phyloP scores from a whole-genome alignment of 495 filamentous ascomycete species.

The Podospora conica region DNA sequence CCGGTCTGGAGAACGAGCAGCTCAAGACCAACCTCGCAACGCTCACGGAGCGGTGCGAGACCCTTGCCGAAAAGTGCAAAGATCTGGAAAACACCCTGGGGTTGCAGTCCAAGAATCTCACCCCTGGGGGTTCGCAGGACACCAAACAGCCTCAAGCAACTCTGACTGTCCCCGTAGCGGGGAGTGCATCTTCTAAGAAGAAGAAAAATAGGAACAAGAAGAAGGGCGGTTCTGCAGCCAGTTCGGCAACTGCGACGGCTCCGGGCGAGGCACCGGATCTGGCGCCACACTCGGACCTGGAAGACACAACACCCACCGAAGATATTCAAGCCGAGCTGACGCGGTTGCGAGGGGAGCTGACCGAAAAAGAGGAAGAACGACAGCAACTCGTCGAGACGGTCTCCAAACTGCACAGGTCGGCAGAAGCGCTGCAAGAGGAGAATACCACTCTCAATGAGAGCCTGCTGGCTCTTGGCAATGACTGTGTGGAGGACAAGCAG shows the following conservation, averaged over 20 bases:
- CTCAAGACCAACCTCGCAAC: constrained; percentile 31
- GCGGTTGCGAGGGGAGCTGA: constrained; percentile 53
- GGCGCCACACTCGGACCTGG: constrained; percentile 18
- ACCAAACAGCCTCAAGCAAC: constrained; percentile 31
- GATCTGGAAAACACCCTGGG: too few relatives aligned
- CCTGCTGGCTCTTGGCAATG: constrained; percentile 65
- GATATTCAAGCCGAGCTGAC: constrained; percentile 38
- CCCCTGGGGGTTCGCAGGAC: constrained; percentile 24
- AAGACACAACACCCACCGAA: constrained; percentile 17
- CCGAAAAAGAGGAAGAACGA: constrained; percentile 68
- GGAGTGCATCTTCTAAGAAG: constrained; percentile 41
- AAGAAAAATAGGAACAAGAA: constrained; percentile 93
- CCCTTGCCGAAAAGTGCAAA: constrained; percentile 28
- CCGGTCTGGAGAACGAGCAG: constrained; percentile 30
- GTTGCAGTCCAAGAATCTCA: constrained; percentile 32
- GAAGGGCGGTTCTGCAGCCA: constrained; percentile 43
- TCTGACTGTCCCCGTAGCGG: constrained; percentile 9
- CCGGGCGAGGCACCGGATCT: constrained; percentile 28
- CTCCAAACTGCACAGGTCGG: constrained; percentile 58
- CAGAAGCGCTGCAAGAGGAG: constrained; percentile 79
- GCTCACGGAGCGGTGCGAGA: constrained; percentile 25
- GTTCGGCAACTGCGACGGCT: constrained; percentile 18
- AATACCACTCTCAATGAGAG: constrained; percentile 78
- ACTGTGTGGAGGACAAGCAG: constrained; percentile 78
- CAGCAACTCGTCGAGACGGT: constrained; percentile 62